A percentile compares a stretch with the other conserved stretches of the same genome.
phyloP scores from a whole-genome alignment of 176 grass and related monocot species.

The Eleusine coracana region DNA sequence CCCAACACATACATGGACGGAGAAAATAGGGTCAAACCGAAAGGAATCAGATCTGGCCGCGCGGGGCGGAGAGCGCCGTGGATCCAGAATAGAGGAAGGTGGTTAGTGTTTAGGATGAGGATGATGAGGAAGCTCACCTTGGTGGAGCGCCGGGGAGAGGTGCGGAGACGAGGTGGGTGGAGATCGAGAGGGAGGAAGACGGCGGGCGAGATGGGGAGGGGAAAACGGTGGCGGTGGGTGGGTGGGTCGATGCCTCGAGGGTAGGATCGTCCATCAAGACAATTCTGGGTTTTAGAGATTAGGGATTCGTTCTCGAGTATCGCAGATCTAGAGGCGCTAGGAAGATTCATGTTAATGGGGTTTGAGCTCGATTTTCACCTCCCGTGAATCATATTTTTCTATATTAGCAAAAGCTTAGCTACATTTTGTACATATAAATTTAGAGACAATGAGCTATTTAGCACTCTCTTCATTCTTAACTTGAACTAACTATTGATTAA shows the following conservation, averaged over 20 bases:
- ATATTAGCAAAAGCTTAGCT: too few relatives aligned
- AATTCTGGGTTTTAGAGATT: not conserved
- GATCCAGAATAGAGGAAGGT: not conserved
- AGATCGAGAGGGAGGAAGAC: constrained; percentile 26
- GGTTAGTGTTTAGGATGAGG: not conserved
- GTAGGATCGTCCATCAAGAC: constrained; percentile 28
- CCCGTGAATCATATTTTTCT: too few relatives aligned
- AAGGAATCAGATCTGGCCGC: constrained; percentile 41
- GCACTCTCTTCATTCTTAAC: too few relatives aligned
- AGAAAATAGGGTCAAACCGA: constrained; percentile 4
- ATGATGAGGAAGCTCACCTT: constrained; percentile 24
- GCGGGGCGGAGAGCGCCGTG: not conserved
- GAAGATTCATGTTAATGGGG: not conserved
- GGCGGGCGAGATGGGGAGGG: constrained; percentile 32
- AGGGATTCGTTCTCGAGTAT: not conserved
- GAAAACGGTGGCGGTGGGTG: constrained; percentile 26
- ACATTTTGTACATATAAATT: too few relatives aligned
- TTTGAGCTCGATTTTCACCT: too few relatives aligned
- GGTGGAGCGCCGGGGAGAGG: constrained; percentile 30
- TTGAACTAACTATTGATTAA: too few relatives aligned
- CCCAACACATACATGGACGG: not conserved
- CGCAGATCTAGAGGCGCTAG: not conserved
- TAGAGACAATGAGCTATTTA: too few relatives aligned
- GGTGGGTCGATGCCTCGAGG: constrained; percentile 24
- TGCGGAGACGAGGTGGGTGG: constrained; percentile 5